Evolutionary conservation across 1,284 basidiomycete species (phyloP).

Genomic region (Apiotrichum gamsii): DNA sequence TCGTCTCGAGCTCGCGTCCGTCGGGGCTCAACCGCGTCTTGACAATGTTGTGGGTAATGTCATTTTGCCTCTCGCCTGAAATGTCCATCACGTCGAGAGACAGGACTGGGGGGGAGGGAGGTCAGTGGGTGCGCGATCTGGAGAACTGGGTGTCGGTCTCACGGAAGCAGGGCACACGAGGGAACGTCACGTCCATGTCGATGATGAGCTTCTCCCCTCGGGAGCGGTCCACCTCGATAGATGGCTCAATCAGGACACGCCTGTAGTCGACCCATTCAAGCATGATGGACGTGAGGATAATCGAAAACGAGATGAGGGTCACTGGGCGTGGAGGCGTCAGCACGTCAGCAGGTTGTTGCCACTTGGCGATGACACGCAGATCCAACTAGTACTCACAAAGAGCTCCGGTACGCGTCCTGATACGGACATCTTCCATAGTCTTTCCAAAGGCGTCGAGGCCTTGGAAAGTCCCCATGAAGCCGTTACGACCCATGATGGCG

Average conservation of each 20-base stretch:
- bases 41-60: conserved; percentile 79
- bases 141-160: conserved; percentile 43
- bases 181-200: conserved; percentile 89
- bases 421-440: conserved; percentile 97
- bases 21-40: conserved; percentile 68
- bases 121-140: background rate
- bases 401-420: conserved; percentile 89
- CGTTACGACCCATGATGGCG: conserved; percentile 44
- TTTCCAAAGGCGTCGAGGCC: conserved; percentile 94
- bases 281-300: conserved; percentile 83
- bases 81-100: conserved; percentile 98
- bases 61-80: conserved; percentile 86
- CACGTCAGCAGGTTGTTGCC: background rate
- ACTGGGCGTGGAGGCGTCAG: conserved; percentile 55
- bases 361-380: background rate
- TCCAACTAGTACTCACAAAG: conserved; percentile 62
- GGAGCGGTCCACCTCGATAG: conserved; percentile 84
- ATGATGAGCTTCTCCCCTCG: conserved; percentile 91
- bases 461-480: conserved; percentile 43
- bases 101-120: conserved; percentile 58
- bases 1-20: conserved; percentile 57
- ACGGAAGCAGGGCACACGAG: conserved; percentile 95
- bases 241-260: conserved; percentile 75
- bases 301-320: conserved; percentile 82
- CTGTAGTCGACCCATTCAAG: conserved; percentile 97